Conservation (phyloP, 2,329 filamentous ascomycete genomes). For the Cladosporium oxysporum region DNA sequence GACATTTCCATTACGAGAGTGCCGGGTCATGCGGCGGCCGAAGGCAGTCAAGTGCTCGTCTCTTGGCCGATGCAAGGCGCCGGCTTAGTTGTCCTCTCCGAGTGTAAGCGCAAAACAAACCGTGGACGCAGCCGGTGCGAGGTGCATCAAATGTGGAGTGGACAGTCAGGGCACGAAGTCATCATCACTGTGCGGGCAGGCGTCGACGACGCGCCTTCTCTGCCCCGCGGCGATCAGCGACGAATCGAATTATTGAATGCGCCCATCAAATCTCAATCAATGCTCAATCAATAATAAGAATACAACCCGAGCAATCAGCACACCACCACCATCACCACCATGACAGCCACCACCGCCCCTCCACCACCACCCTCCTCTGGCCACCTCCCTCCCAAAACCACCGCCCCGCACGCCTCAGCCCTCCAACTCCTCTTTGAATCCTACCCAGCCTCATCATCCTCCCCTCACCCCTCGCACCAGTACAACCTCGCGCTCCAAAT, state of each 20-base stretch:
- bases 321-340: background rate
- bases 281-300: background rate
- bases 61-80: conserved; percentile 12
- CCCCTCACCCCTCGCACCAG: conserved; percentile 27
- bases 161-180: background rate
- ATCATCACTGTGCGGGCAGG: background rate
- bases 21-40: conserved; percentile 17
- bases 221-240: conserved; percentile 6
- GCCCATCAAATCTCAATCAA: background rate
- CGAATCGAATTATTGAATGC: background rate
- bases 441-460: conserved; percentile 12
- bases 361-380: background rate
- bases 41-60: conserved; percentile 3
- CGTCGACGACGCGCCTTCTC: background rate
- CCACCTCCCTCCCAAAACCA: conserved; percentile 1
- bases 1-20: conserved; percentile 14
- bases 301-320: background rate
- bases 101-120: conserved; percentile 1
- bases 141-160: background rate
- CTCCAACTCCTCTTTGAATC: conserved; percentile 23
- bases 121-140: background rate
- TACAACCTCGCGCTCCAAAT: conserved; percentile 62
- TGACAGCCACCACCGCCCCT: conserved; percentile 1
- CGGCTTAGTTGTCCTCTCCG: conserved; percentile 2
- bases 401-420: conserved; percentile 23